phyloP scores from a whole-genome alignment of 805 yeast genomes.

The Ogataea trehaloabstinens region DNA sequence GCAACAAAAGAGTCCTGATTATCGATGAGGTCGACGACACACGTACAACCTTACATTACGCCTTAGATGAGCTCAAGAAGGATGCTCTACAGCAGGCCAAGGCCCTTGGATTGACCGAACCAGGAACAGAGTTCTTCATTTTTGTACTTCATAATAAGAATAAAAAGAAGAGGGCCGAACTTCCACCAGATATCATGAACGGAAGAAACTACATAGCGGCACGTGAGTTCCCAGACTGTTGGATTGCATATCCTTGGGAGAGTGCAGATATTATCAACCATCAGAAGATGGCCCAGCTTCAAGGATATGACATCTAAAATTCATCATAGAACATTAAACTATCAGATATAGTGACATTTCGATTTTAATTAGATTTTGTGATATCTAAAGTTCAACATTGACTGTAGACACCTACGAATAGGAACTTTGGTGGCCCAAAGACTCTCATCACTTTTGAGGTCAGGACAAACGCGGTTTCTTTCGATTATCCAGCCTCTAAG shows the following conservation, averaged over 20 bases:
- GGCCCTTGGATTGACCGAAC: slow-evolving; percentile 48
- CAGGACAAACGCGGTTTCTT: slow-evolving; percentile 36
- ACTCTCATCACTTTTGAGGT: slow-evolving; percentile 21
- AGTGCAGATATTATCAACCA: slow-evolving; percentile 72
- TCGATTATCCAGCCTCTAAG: slow-evolving; percentile 56
- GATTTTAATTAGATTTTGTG: slow-evolving; percentile 11
- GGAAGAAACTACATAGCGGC: slow-evolving; percentile 67
- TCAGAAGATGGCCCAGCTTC: slow-evolving; percentile 67
- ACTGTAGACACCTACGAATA: slow-evolving; percentile 4
- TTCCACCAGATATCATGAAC: slow-evolving; percentile 61
- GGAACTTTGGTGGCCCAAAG: slow-evolving; percentile 17
- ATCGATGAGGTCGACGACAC: slow-evolving; percentile 89
- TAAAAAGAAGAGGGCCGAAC: slow-evolving; percentile 68
- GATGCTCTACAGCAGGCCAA: slow-evolving; percentile 64
- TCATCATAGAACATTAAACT: background rate
- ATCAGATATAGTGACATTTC: background rate
- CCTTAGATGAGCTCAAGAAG: slow-evolving; percentile 68
- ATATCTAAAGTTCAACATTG: slow-evolving; percentile 7
- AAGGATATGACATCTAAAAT: slow-evolving; percentile 57
- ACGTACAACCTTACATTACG: slow-evolving; percentile 79
- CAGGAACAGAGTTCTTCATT: slow-evolving; percentile 64
- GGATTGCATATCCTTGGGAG: slow-evolving; percentile 92
- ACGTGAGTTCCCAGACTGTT: slow-evolving; percentile 69
- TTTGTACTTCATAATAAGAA: slow-evolving; percentile 77
- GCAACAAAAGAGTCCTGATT: slow-evolving; percentile 68